Base-by-base conservation (phyloP, 352 stramenopile genomes). In the Pythium aristosporum region DNA sequence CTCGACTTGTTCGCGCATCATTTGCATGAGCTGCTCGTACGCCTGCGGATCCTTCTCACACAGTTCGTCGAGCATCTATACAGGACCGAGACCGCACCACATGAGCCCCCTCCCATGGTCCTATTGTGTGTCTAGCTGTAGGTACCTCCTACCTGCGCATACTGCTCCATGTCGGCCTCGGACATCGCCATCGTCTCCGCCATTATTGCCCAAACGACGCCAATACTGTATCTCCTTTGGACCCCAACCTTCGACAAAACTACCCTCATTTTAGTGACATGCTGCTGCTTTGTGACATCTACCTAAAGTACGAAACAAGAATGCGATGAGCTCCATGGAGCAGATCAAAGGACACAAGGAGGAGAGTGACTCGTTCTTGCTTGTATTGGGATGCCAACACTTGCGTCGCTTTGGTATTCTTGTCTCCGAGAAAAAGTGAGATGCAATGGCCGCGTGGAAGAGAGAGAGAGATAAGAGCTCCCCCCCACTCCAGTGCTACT, bases 31-130 rank as follows among this genome's bases (percentile, higher is more conserved):
- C 21, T 77, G 67, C 42, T 79, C 67, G 66, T 92, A 94, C 57
- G 70, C 69, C 54, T 87, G 69, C 4, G 85, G 83, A 53, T 94
- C 83, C 11, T 78, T 86, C 47, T 77, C 76, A 53, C 88, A 79
- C 55, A 94, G 62, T 50, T 85, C 79, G 50, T 94, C 83, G 37
- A 94, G 72, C 70, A 74, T 86, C 85, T 94, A 49, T 12, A 28
- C 16, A 34, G 28, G 18, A 54, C 15, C 28, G 16, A 5, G 44
- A 20, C 25, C 25, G n/a, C 11, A 20, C 12, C 30, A 15, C n/a
- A 25, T 63, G 23, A 63, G 53, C 25, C 25, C 25, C 34, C 0
- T 49, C 4, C 28, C 42, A 28, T 49, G 30, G 2, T 20, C 7
- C 28, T 30, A 56, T 5, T 18, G 34, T 46, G 21, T 10, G 25